phyloP scores from a whole-genome alignment of 2,329 filamentous ascomycete species.

The Aureobasidium sp. region DNA sequence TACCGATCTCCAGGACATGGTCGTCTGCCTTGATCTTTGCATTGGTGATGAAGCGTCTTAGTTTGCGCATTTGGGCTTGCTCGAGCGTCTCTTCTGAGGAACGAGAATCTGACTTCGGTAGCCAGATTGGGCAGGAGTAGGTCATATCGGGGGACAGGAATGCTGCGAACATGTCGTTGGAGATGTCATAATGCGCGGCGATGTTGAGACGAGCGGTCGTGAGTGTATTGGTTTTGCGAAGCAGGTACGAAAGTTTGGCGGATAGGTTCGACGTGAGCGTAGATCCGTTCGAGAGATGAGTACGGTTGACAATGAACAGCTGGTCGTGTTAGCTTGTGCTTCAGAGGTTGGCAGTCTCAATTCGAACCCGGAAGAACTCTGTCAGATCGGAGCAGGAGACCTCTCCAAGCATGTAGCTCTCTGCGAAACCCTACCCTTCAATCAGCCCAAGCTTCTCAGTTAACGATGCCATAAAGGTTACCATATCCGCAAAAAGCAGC shows the following conservation, averaged over 20 bases:
- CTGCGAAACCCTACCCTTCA: constrained; percentile 51
- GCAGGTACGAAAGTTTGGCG: constrained; percentile 49
- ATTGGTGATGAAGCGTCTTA: constrained; percentile 59
- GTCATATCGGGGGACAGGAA: constrained; percentile 72
- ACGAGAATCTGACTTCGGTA: constrained; percentile 35
- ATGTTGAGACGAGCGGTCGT: constrained; percentile 57
- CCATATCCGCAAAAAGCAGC: constrained; percentile 65
- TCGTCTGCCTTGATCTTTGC: constrained; percentile 57
- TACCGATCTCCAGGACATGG: constrained; percentile 68
- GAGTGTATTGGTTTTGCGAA: constrained; percentile 41
- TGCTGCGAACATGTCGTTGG: constrained; percentile 68
- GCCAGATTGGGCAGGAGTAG: constrained; percentile 66
- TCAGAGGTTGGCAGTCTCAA: background rate
- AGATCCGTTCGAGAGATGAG: constrained; percentile 56
- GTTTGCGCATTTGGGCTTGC: constrained; percentile 60
- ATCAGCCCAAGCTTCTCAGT: background rate
- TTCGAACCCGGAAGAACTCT: constrained; percentile 51
- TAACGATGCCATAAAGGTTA: constrained; percentile 21
- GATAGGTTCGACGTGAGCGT: constrained; percentile 56
- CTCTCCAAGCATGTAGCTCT: constrained; percentile 67
- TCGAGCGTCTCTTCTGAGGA: constrained; percentile 52
- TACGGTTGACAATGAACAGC: constrained; percentile 66
- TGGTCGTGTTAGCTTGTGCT: constrained; percentile 26
- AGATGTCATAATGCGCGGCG: constrained; percentile 67
- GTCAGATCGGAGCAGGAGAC: constrained; percentile 60